Conservation (phyloP, 208 protist species). For the Histomonas meleagridis region DNA sequence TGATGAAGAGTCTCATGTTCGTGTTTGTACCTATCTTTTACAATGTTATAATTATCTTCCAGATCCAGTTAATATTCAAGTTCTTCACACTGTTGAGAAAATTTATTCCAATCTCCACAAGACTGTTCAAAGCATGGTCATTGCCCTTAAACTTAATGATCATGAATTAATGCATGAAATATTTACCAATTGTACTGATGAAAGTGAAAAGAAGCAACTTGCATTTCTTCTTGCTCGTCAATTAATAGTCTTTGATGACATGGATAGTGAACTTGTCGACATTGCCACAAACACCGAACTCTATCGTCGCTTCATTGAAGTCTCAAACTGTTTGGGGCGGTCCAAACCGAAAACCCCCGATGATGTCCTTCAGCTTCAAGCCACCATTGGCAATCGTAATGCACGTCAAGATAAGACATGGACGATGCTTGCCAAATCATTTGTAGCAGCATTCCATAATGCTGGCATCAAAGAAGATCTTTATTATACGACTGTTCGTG, state of each 20-base stretch:
- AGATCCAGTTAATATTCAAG: constrained; percentile 36
- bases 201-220: constrained; percentile 14
- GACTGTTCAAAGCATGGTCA: constrained; percentile 31
- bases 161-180: constrained; percentile 35
- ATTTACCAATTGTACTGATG: constrained; percentile 36
- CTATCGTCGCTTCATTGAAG: constrained; percentile 70
- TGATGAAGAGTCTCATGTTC: constrained; percentile 75
- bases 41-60: constrained; percentile 61
- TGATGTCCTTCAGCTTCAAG: constrained; percentile 13
- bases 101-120: constrained; percentile 39
- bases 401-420: background rate
- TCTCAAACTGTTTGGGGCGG: background rate
- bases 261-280: constrained; percentile 65
- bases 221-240: constrained; percentile 32
- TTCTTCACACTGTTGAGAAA: constrained; percentile 14
- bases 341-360: constrained; percentile 18
- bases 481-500: background rate
- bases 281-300: constrained; percentile 79
- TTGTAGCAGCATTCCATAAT: constrained; percentile 8
- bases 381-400: background rate
- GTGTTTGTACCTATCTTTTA: constrained; percentile 80
- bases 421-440: background rate
- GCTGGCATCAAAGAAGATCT: constrained; percentile 18
- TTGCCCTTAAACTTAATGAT: constrained; percentile 46
- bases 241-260: constrained; percentile 35